Percentiles rank a stretch among this genome's conserved stretches.
These are phyloP conservation scores for Exobasidium rhododendri DNA, from an alignment of 1,284 basidiomycete genomes.

Conservation along the genomic window DNA sequence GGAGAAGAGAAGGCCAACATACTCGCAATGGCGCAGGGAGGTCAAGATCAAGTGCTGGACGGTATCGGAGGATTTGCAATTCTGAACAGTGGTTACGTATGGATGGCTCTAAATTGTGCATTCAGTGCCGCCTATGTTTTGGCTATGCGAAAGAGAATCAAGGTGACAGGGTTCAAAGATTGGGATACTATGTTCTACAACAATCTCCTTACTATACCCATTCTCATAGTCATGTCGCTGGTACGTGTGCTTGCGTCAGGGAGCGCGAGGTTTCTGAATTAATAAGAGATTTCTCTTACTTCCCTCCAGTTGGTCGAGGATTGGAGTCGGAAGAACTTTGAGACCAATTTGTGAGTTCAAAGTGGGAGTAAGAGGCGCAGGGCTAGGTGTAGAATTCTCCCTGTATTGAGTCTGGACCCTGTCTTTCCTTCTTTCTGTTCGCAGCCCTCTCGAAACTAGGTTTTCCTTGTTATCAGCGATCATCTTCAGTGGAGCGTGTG, in stretches of 20 bases:
- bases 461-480: conserved; percentile 80
- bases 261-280: no score
- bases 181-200: conserved; percentile 99
- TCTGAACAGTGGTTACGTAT: conserved; percentile 71
- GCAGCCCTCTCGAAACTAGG: conserved; percentile 77
- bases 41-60: conserved; percentile 32
- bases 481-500: conserved; percentile 90
- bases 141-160: conserved; percentile 95
- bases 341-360: conserved; percentile 77
- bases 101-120: conserved; percentile 92
- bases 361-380: no score
- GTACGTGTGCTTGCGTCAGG: conserved; percentile 14
- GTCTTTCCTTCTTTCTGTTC: conserved; percentile 1
- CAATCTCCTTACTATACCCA: conserved; percentile 90
- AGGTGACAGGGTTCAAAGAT: conserved; percentile 94
- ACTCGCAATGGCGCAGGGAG: conserved; percentile 19
- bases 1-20: conserved; percentile 29
- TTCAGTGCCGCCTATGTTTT: conserved; percentile 90
- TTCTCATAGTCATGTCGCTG: conserved; percentile 78
- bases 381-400: no score
- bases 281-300: no score
- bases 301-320: conserved; percentile 67
- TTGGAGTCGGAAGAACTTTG: conserved; percentile 78
- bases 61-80: conserved; percentile 34
- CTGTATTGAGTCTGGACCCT: no score